These are phyloP conservation scores for Coemansia sp. DNA, from an alignment of 192 early-diverging fungal genomes.

Conservation along the genomic window DNA sequence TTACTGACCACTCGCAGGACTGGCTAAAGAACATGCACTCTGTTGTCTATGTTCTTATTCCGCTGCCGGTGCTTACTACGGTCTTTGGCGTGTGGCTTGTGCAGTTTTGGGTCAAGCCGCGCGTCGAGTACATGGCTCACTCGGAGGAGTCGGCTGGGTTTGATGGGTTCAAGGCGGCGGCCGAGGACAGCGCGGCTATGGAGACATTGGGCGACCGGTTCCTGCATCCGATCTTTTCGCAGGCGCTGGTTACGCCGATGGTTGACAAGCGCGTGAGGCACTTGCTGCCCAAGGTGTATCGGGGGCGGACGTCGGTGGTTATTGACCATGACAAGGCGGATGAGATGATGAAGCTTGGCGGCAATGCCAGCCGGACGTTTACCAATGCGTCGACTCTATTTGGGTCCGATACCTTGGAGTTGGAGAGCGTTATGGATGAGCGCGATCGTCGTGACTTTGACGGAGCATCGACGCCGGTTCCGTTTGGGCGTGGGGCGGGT, in stretches of 20 bases:
- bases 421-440: conserved; percentile 47
- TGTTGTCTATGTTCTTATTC: conserved; percentile 55
- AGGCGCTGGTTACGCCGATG: conserved; percentile 64
- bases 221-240: conserved; percentile 64
- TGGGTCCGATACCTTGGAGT: conserved; percentile 32
- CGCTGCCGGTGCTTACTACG: conserved; percentile 62
- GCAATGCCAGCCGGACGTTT: conserved; percentile 22
- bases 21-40: conserved; percentile 37
- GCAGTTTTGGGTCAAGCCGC: conserved; percentile 48
- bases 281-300: conserved; percentile 62
- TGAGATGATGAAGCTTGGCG: background rate
- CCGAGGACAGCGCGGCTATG: conserved; percentile 7
- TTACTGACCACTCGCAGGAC: conserved; percentile 36
- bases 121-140: conserved; percentile 58
- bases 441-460: conserved; percentile 53
- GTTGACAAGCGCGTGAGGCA: conserved; percentile 66
- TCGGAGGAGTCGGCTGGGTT: conserved; percentile 45
- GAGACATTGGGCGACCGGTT: conserved; percentile 59
- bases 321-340: background rate
- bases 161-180: conserved; percentile 22
- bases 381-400: conserved; percentile 40
- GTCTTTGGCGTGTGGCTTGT: conserved; percentile 54
- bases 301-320: conserved; percentile 42
- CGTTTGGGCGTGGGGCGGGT: background rate
- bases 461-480: conserved; percentile 33